phyloP scores from a whole-genome alignment of 2,329 filamentous ascomycete species.

The Hansfordia pulvinata region DNA sequence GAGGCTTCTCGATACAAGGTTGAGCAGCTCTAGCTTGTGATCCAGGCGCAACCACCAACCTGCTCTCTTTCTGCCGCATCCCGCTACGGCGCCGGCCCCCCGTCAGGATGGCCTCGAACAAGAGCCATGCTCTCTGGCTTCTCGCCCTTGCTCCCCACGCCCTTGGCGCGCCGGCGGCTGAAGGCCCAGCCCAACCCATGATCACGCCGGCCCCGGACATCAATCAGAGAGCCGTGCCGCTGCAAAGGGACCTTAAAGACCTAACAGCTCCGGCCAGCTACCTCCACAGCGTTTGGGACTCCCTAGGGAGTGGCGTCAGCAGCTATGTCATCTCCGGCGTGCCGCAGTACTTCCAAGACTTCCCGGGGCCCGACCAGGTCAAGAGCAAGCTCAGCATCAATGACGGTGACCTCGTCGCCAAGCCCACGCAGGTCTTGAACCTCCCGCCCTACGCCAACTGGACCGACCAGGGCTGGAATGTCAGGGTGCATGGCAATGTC shows the following conservation, averaged over 20 bases:
- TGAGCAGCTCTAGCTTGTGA: no score
- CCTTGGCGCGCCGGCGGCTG: slow-evolving; percentile 10
- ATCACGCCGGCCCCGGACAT: slow-evolving; percentile 31
- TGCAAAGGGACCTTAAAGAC: slow-evolving; percentile 21
- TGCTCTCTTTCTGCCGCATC: slow-evolving; percentile 1
- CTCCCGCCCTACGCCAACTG: slow-evolving; percentile 63
- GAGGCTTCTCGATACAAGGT: no score
- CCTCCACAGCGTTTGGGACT: slow-evolving; percentile 32
- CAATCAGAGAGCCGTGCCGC: slow-evolving; percentile 23
- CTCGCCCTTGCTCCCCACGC: slow-evolving; percentile 5
- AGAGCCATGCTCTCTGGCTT: slow-evolving; percentile 7
- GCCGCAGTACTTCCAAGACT: slow-evolving; percentile 52
- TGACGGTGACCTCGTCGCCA: slow-evolving; percentile 42
- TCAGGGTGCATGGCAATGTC: slow-evolving; percentile 68
- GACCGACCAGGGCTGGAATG: slow-evolving; percentile 64
- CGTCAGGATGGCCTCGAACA: not conserved
- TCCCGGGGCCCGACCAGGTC: slow-evolving; percentile 49
- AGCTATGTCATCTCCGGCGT: slow-evolving; percentile 50
- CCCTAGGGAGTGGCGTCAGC: slow-evolving; percentile 40
- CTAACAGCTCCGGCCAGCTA: slow-evolving; percentile 28
- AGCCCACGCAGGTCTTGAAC: slow-evolving; percentile 59
- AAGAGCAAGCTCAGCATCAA: slow-evolving; percentile 46
- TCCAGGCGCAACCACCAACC: not conserved
- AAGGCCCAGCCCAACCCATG: slow-evolving; percentile 21
- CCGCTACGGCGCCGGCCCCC: no score